phyloP scores from a whole-genome alignment of 1,284 basidiomycete genomes.

The Irpex rosettiformis region DNA sequence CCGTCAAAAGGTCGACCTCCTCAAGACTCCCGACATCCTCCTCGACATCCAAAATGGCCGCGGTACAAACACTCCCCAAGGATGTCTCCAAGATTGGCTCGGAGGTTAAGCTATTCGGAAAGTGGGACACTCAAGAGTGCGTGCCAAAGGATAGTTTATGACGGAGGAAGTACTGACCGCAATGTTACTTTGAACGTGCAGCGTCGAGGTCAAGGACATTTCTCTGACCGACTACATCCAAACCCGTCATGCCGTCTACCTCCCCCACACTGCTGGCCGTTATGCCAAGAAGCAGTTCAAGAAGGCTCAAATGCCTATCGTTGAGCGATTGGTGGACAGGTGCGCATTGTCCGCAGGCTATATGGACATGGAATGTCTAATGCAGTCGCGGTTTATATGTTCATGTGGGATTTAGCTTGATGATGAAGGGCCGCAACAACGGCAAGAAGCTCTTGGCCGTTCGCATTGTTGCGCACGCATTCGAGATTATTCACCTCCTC shows the following conservation, averaged over 20 bases:
- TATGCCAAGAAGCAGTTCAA: conserved; percentile 99
- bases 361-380: conserved; percentile 37
- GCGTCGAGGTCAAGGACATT: conserved; percentile 99
- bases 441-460: conserved; percentile 99
- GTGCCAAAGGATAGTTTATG: conserved; percentile 32
- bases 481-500: conserved; percentile 99
- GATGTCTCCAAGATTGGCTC: conserved; percentile 82
- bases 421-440: conserved; percentile 99
- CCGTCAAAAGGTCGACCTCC: conserved; percentile 22
- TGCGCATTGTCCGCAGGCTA: conserved; percentile 35
- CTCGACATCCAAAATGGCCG: conserved; percentile 43
- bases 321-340: conserved; percentile 98
- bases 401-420: conserved; percentile 56
- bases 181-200: conserved; percentile 36
- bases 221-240: conserved; percentile 99
- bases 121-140: conserved; percentile 96
- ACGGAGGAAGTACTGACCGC: conserved; percentile 1
- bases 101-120: conserved; percentile 94
- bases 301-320: conserved; percentile 99
- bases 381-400: not conserved
- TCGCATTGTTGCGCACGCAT: conserved; percentile 99
- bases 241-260: conserved; percentile 96
- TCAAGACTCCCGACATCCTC: conserved; percentile 13
- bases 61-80: conserved; percentile 71
- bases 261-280: conserved; percentile 98